Base-by-base conservation (phyloP, 208 protist genomes). In the Angomonas desouzai region DNA sequence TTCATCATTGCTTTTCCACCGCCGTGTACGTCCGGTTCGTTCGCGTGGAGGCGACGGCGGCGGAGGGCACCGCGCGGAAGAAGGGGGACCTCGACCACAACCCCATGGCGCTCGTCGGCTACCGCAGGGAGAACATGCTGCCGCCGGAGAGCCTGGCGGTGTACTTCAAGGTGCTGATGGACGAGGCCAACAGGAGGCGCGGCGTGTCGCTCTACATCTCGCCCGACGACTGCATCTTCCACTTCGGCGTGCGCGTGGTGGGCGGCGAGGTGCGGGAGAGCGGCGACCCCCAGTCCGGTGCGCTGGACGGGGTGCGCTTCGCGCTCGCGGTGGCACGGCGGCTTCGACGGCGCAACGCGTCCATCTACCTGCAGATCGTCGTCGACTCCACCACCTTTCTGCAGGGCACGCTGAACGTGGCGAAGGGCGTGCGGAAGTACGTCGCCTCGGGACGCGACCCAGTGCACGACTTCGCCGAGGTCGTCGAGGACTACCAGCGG, bases 371-470 rank as follows among this genome's bases (percentile, higher is more conserved):
- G 43, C 48, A 51, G 6, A 22, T 38, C 34, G 65, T 76, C 34
- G 27, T 72, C 22, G 71, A 76, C 65, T 72, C 71, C 30, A 62
- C 55, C 29, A 57, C 36, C 34, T 72, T 76, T 59, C 55, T 48
- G 23, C 66, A 62, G 23, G 57, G 71, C 16, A 65, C 62, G 30
- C 62, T 62, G 40, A 20, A 61, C 33, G 34, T 53, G 28, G 28
- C 27, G 16, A 55, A 47, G 53, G 58, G 57, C 62, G 56, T 48
- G 48, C 62, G 70, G 48, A 64, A 33, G 28, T 59, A 53, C 62
- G 55, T 72, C 32, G 63, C 66, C 22, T 48, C 65, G 18, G 68
- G 76, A 47, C 72, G 72, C 48, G 62, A 79, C 56, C 36, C 68
- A 63, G 55, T 64, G 43, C 62, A 60, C 45, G 51, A 67, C 13